Evolutionary conservation across 2,329 filamentous ascomycete species (phyloP), one percentile per base, ranked within the genome.

Genomic region (Fusarium subtropicale): DNA sequence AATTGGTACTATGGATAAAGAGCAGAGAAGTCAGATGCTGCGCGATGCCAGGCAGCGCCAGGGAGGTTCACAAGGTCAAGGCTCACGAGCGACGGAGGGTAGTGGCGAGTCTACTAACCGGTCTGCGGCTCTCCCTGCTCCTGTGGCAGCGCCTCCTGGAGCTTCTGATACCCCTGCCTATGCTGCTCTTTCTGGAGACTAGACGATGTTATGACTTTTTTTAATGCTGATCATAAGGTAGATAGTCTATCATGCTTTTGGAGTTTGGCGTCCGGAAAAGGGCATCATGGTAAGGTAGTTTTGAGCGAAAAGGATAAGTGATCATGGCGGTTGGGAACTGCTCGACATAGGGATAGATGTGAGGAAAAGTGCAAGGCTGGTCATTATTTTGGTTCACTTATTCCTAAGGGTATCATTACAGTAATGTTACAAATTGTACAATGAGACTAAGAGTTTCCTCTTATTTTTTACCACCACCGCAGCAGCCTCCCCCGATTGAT

Each of bases 1-100:
- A 2, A 86, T 99, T 58, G 96, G 97, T 59, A 97, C 89, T 26
- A 92, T 98, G 89, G 92, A 97, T 68, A 91, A 91, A 66, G 94
- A 97, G 56, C 88, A 97, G 78, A 87, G 95, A 44, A 85, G 91
- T 71, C 88, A 91, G 75, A 93, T 97, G 83, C 89, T 94, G 24
- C 88, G 90, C 36, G 93, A 97, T 74, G 95, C 85, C 77, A 45
- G 83, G 79, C 57, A 81, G 79, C 66, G 83, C 79, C 75, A 78
- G 60, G 72, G 52, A 30, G 42, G 44, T 18, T 34, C 68, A 24
- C 65, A 66, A 41, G 64, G 61, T 8, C 72, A 71, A 30, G 57
- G 65, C 7, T 48, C 56, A 28, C 46, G 63, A 10, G 69, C 79
- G 38, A 71, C 79, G 64, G 74, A 81, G 68, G 71, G 79, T 78